Percentiles rank a stretch among this genome's conserved stretches.
phyloP scores from a whole-genome alignment of 1,139 yeast genomes.

The Geotrichum bryndzae region DNA sequence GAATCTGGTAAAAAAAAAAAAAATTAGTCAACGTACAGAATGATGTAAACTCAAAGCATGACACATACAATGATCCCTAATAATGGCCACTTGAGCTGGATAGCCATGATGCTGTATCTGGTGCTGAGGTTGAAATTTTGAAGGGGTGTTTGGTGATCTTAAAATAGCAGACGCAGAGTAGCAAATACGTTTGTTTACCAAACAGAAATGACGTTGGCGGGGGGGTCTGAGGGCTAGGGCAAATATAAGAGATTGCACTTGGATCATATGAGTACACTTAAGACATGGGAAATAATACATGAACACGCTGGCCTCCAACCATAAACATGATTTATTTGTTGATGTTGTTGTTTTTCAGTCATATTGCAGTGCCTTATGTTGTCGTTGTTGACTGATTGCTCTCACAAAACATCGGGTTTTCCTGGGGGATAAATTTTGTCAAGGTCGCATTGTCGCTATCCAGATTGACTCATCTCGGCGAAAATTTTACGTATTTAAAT shows the following conservation, averaged over 20 bases:
- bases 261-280: background rate
- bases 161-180: background rate
- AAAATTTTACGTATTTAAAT: background rate
- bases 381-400: background rate
- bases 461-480: constrained; percentile 9
- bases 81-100: constrained; percentile 31
- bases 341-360: background rate
- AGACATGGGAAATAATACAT: background rate
- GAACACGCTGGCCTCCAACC: background rate
- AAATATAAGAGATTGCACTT: background rate
- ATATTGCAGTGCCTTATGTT: background rate
- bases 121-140: background rate
- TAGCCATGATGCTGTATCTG: constrained; percentile 20
- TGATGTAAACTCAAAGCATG: background rate
- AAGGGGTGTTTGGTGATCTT: background rate
- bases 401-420: background rate
- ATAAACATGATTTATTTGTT: background rate
- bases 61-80: constrained; percentile 27
- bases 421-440: background rate
- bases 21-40: background rate
- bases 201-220: background rate
- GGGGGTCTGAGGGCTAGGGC: background rate
- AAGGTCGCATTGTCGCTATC: background rate
- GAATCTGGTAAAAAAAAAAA: constrained; percentile 43
- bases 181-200: background rate